phyloP scores from a whole-genome alignment of 495 filamentous ascomycete genomes.

The Penicillium bovifimosum region DNA sequence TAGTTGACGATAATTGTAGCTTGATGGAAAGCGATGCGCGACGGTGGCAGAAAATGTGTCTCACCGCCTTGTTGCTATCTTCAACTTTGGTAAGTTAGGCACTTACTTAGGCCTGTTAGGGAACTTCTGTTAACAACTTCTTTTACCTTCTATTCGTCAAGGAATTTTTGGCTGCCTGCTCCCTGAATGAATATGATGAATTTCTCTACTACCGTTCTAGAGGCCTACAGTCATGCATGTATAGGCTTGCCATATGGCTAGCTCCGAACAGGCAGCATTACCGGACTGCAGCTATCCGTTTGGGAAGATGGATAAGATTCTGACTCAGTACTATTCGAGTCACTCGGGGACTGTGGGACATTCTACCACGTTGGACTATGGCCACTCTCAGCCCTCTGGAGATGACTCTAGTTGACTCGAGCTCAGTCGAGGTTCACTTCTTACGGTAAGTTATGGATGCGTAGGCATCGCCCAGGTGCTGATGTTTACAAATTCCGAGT shows the following conservation, averaged over 20 bases:
- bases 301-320: background rate
- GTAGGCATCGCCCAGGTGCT: background rate
- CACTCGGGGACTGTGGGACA: background rate
- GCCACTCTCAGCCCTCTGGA: background rate
- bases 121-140: no score
- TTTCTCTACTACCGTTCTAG: background rate
- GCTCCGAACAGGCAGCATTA: background rate
- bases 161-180: background rate
- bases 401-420: background rate
- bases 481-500: no score
- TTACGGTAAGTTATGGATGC: no score
- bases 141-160: no score
- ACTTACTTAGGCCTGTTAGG: no score
- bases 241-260: no score
- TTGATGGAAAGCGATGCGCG: slow-evolving; percentile 9
- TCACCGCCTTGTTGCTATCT: background rate
- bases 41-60: slow-evolving; percentile 1
- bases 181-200: background rate
- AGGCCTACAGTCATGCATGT: background rate
- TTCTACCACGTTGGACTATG: no score
- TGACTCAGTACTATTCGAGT: background rate
- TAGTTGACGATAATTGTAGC: slow-evolving; percentile 7
- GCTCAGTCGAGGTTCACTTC: no score
- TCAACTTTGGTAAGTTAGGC: background rate
- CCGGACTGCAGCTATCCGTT: slow-evolving; percentile 1